Percentiles rank a stretch among this genome's conserved stretches.
Evolutionary conservation across 257 asterid genomes (phyloP).

Genomic region (Nyctanthes arbortristis): DNA sequence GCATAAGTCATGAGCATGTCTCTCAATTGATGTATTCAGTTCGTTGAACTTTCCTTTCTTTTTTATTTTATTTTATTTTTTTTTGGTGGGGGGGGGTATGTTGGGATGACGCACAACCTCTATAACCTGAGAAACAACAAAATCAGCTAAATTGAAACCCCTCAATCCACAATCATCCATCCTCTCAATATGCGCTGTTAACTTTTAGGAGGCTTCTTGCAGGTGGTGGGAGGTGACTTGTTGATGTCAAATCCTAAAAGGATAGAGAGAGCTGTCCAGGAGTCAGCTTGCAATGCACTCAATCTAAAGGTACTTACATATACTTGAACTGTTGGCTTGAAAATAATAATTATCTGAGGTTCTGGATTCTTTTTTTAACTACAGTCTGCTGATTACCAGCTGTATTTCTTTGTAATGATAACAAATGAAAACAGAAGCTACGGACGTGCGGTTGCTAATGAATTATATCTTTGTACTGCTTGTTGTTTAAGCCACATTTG

Average conservation of each 20-base stretch:
- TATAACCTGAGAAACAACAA: not conserved
- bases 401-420: not conserved
- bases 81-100: too few species aligned
- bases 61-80: too few species aligned
- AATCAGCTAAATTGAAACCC: too few species aligned
- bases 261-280: constrained; percentile 84
- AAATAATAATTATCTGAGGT: constrained; percentile 6
- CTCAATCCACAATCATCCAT: too few species aligned
- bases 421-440: not conserved
- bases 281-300: constrained; percentile 86
- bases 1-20: too few species aligned
- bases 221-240: constrained; percentile 92
- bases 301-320: constrained; percentile 66
- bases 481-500: constrained; percentile 6
- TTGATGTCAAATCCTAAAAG: constrained; percentile 89
- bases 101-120: too few species aligned
- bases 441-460: not conserved
- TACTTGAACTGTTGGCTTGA: constrained; percentile 21
- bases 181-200: constrained; percentile 5
- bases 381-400: not conserved
- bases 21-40: too few species aligned
- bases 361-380: not conserved
- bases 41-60: too few species aligned
- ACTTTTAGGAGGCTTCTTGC: constrained; percentile 24
- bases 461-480: not conserved